Conservation (phyloP, 768 basidiomycete genomes). For the Epithele typhae region DNA sequence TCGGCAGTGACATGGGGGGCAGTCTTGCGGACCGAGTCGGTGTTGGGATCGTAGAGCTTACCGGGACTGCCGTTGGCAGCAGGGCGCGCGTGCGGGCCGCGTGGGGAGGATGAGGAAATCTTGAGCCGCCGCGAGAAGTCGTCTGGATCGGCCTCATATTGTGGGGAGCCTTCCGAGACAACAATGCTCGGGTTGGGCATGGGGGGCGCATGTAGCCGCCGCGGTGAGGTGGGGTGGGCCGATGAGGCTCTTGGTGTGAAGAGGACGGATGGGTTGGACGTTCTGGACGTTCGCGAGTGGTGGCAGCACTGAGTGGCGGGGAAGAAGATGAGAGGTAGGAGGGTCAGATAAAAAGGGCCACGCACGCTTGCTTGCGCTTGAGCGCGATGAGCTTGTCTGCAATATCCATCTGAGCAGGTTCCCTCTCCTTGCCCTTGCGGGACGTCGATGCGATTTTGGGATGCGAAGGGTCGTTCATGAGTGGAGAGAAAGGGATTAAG, state of each 20-base stretch:
- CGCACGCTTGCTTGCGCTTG: constrained; percentile 57
- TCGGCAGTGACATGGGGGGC: constrained; percentile 49
- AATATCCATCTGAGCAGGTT: constrained; percentile 40
- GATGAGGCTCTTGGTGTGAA: constrained; percentile 26
- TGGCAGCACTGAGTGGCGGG: constrained; percentile 34
- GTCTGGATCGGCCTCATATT: constrained; percentile 50
- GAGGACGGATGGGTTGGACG: constrained; percentile 30
- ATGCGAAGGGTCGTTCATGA: constrained; percentile 16
- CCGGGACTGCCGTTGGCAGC: constrained; percentile 26
- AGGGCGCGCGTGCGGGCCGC: constrained; percentile 28
- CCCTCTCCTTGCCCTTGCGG: constrained; percentile 32
- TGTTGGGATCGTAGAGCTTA: constrained; percentile 71
- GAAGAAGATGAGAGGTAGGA: neutral
- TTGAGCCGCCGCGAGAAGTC: constrained; percentile 71
- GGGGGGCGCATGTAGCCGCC: constrained; percentile 19
- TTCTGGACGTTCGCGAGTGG: constrained; percentile 45
- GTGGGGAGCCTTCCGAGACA: constrained; percentile 41
- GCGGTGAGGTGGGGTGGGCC: constrained; percentile 31
- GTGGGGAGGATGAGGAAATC: constrained; percentile 49
- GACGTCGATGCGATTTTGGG: constrained; percentile 15
- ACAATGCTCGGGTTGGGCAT: constrained; percentile 21
- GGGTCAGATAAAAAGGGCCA: constrained; percentile 20
- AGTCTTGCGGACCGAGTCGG: constrained; percentile 54
- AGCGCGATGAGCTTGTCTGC: constrained; percentile 65
- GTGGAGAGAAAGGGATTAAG: constrained; percentile 12